Evolutionary conservation across 331 rosid genomes (phyloP), one percentile per base, ranked within the genome.

Genomic region (Quercus tomentella): DNA sequence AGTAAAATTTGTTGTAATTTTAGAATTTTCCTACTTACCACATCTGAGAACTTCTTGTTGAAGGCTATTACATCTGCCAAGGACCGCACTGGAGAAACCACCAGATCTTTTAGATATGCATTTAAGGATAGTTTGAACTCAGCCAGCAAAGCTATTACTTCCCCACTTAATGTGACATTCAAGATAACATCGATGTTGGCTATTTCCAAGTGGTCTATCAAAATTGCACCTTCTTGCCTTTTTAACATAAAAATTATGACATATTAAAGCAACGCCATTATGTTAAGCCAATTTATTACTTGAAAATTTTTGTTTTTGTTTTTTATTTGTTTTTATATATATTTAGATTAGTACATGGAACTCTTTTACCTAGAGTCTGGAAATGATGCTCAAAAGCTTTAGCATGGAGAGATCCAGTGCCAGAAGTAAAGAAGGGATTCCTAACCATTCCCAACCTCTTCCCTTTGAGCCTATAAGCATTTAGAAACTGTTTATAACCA

Each of bases 121-220:
- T 89, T 91, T 75, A 89, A 43, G 45, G 81, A 76, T 17, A 79
- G 33, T 76, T 91, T 91, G 84, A 91, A 86, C 68, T 91, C 96
- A 12, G 85, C 67, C 57, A 82, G 5, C 58, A 88, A 4, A 37
- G 82, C 79, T 23, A 51, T 25, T 52, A 20, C 30, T 74, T 87
- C 92, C 17, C 96, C 93, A 35, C 83, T 89, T 56, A 77, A 72
- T 6, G 58, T 7, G n/a, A 77, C 70, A 77, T 88, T 75, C 16
- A 77, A 55, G 28, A 87, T 78, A 26, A 70, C 79, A 43, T 82
- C 84, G 35, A 84, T 45, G 25, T 87, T 84, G 45, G 57, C 76
- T 63, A 89, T 81, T 73, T 85, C 89, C 68, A 91, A 66, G 78
- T 87, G 54, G 31, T 89, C 93, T 18, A 91, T 76, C 65, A 87